Percentiles rank a stretch among this genome's conserved stretches.
phyloP scores from a whole-genome alignment of 2,329 filamentous ascomycete genomes.

The Sphaerulina populicola region DNA sequence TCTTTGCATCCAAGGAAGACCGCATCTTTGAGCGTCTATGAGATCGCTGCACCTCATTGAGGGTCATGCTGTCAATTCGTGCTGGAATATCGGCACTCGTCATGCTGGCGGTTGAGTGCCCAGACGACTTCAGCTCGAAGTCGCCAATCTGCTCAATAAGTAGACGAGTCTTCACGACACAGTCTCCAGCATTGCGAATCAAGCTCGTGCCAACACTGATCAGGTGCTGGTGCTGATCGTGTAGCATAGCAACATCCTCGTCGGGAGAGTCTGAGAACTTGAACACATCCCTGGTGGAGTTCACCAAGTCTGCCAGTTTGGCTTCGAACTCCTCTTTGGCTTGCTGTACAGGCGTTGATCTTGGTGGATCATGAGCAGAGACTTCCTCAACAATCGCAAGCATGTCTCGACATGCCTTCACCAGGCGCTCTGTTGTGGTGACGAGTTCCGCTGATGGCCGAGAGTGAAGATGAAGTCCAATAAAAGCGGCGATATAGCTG shows the following conservation, averaged over 20 bases:
- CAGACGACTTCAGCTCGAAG: constrained; percentile 22
- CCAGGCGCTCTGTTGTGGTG: constrained; percentile 72
- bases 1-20: constrained; percentile 6
- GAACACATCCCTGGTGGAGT: constrained; percentile 72
- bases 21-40: constrained; percentile 16
- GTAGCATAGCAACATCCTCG: constrained; percentile 68
- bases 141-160: constrained; percentile 68
- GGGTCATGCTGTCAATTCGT: constrained; percentile 9
- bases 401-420: constrained; percentile 69
- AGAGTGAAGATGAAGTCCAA: constrained; percentile 88
- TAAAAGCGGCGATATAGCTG: constrained; percentile 84
- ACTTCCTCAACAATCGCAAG: constrained; percentile 74
- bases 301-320: constrained; percentile 69
- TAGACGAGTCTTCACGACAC: constrained; percentile 74
- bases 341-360: constrained; percentile 57
- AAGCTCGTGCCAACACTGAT: constrained; percentile 28
- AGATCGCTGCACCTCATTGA: background rate
- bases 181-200: constrained; percentile 79
- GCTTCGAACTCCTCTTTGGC: constrained; percentile 70
- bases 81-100: constrained; percentile 10
- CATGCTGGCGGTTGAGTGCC: background rate
- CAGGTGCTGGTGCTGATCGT: constrained; percentile 34
- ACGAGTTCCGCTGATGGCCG: constrained; percentile 78
- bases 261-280: constrained; percentile 58
- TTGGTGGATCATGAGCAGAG: constrained; percentile 64